Base-by-base conservation (phyloP, 495 filamentous ascomycete genomes). In the Pseudomonodictys pantanalensis region DNA sequence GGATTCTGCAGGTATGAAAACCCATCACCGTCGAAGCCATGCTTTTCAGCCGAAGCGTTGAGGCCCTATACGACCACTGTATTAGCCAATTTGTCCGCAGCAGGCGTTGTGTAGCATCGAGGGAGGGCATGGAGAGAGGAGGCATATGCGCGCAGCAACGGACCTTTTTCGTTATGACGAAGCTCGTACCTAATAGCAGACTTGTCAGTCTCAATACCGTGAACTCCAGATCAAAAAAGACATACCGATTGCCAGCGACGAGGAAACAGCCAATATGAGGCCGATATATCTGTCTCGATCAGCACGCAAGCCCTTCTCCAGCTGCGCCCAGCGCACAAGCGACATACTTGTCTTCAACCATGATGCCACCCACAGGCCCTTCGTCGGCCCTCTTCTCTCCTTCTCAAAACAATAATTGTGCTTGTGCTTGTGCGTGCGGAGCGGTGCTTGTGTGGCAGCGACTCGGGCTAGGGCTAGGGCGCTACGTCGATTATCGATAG, bases 21-120 rank as follows among this genome's bases (percentile, higher is more conserved):
- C 35, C 95, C 95, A 67, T 97, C 93, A 55, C 95, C 93, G 69
- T 96, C 91, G 71, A 97, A 98, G 32, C 95, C 93, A 74, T 95
- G 91, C 69, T 83, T 80, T 76, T 93, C 87, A 63, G 87, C 88
- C 51, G 92, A 88, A 65, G 95, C 89, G 72, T 89, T 89, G 54
- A 98, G 81, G 46, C 93, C 93, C 90, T 96, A 46, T 56, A 30
- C 28, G 8, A 17, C 20, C 8, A 32, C 20, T 10, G 41, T 35
- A 47, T 58, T 17, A 56, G 60, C 25, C 17, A 39, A 35, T 25
- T 64, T 8, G 28, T 29, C 38, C 48, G 41, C 17, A 26, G 30
- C 7, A 20, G 6, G 23, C 17, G 3, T 20, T 17, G 28, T 33
- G 20, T 26, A 12, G 33, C 51, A 20, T 15, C 2, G 28, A 33